Percentiles rank a stretch among this genome's conserved stretches.
Evolutionary conservation across 306 rosid genomes (phyloP).

Genomic region (Herpetospermum pedunculosum): DNA sequence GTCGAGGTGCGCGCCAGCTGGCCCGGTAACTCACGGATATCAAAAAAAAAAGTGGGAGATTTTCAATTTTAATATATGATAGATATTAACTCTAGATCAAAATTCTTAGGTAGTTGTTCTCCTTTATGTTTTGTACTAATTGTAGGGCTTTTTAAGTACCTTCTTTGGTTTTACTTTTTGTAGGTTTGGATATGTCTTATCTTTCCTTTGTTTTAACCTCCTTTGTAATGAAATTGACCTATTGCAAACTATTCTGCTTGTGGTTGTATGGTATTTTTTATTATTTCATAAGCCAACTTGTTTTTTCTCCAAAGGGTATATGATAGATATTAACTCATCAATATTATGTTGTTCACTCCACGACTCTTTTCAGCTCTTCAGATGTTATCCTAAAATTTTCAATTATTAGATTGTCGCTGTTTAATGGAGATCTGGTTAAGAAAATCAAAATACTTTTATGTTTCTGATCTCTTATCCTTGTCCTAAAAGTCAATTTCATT

Average conservation of each 20-base stretch:
- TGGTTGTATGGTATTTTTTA: not conserved
- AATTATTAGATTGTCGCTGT: not conserved
- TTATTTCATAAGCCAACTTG: not conserved
- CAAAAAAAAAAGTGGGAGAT: not conserved
- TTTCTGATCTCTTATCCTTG: not conserved
- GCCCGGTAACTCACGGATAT: too few relatives aligned
- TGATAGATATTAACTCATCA: not conserved
- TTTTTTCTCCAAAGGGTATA: not conserved
- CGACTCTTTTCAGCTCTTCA: not conserved
- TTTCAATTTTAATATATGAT: not conserved
- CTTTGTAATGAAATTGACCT: not conserved
- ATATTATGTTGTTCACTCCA: not conserved
- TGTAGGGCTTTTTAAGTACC: not conserved
- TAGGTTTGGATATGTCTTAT: not conserved
- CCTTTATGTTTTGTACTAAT: not conserved
- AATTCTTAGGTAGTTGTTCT: not conserved
- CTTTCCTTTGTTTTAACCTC: not conserved
- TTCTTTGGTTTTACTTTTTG: not conserved
- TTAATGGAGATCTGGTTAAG: not conserved
- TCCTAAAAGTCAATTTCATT: not conserved
- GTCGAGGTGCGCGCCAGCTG: too few relatives aligned
- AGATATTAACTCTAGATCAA: not conserved
- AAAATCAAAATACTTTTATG: not conserved
- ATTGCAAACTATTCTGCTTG: not conserved
- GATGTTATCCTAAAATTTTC: not conserved